These are phyloP conservation scores for Simplicillium aogashimaense DNA, from an alignment of 2,329 filamentous ascomycete genomes.

Conservation along the genomic window DNA sequence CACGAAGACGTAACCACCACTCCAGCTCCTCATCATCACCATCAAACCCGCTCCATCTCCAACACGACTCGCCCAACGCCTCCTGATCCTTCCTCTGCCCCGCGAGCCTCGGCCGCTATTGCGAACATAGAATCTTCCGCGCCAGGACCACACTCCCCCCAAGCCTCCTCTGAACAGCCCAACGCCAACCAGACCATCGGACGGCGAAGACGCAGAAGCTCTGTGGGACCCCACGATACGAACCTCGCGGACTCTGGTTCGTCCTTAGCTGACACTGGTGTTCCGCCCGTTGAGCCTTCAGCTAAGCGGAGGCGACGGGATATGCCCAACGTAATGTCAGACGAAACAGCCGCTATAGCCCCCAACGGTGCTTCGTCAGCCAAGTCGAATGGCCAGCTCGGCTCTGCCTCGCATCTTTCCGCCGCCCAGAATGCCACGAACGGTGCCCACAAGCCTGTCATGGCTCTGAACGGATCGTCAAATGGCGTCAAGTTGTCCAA, in stretches of 20 bases:
- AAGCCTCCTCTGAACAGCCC: constrained; percentile 11
- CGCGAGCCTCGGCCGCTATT: constrained; percentile 18
- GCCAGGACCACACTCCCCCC: constrained; percentile 14
- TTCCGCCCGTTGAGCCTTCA: constrained; percentile 11
- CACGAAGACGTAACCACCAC: constrained; percentile 46
- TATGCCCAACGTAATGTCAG: constrained; percentile 49
- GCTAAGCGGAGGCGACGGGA: constrained; percentile 47
- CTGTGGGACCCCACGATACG: not conserved
- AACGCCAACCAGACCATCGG: not conserved
- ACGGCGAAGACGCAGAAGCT: too few species aligned
- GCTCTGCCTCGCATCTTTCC: constrained; percentile 13
- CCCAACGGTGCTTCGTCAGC: constrained; percentile 43
- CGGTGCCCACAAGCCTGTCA: constrained; percentile 33
- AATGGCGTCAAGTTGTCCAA: constrained; percentile 15
- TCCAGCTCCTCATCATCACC: constrained; percentile 29
- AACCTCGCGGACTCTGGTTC: constrained; percentile 5
- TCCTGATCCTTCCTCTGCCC: constrained; percentile 13
- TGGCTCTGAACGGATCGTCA: constrained; percentile 45
- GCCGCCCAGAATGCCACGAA: constrained; percentile 26
- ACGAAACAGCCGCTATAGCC: constrained; percentile 38
- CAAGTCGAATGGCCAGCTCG: constrained; percentile 31
- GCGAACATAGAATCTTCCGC: constrained; percentile 31
- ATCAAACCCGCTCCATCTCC: constrained; percentile 21
- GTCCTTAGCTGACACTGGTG: constrained; percentile 6
- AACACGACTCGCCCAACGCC: constrained; percentile 5